phyloP scores from a whole-genome alignment of 208 protist genomes.

The Crithidia acanthocephali region DNA sequence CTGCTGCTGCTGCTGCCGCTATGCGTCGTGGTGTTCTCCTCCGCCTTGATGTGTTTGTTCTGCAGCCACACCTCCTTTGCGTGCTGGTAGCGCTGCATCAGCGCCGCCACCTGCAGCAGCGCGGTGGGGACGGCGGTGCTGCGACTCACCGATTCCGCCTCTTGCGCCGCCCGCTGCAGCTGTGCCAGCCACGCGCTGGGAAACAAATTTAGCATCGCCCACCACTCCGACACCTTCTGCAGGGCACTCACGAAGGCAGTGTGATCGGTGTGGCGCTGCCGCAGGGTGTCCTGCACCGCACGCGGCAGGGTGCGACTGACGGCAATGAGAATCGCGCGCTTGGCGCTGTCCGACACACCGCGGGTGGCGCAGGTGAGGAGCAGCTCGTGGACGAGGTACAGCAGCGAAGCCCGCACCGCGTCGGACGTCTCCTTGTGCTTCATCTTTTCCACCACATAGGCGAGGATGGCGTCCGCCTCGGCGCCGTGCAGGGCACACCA shows the following conservation, averaged over 20 bases:
- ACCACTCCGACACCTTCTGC: conserved; percentile 71
- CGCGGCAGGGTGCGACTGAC: conserved; percentile 55
- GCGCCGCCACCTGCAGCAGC: conserved; percentile 48
- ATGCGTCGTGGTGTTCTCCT: conserved; percentile 1
- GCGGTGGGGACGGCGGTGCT: conserved; percentile 32
- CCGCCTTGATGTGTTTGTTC: conserved; percentile 28
- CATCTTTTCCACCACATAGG: conserved; percentile 61
- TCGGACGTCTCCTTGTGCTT: conserved; percentile 48
- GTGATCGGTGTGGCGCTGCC: conserved; percentile 19
- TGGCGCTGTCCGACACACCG: conserved; percentile 64
- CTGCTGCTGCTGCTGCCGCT: background rate
- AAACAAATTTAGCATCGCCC: conserved; percentile 81
- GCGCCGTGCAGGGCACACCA: conserved; percentile 89
- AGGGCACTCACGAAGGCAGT: conserved; percentile 48
- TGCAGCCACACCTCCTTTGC: conserved; percentile 64
- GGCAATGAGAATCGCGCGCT: conserved; percentile 62
- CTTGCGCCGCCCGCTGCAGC: conserved; percentile 40
- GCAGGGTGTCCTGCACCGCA: conserved; percentile 49
- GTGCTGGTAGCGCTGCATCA: conserved; percentile 73
- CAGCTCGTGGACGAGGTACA: conserved; percentile 88
- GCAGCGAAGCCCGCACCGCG: conserved; percentile 53
- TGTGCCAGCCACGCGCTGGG: conserved; percentile 69
- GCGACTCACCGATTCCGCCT: conserved; percentile 27
- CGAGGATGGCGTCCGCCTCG: conserved; percentile 71
- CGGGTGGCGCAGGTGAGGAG: conserved; percentile 74